These are phyloP conservation scores for Angomonas deanei DNA, from an alignment of 208 protist species.

Conservation along the genomic window DNA sequence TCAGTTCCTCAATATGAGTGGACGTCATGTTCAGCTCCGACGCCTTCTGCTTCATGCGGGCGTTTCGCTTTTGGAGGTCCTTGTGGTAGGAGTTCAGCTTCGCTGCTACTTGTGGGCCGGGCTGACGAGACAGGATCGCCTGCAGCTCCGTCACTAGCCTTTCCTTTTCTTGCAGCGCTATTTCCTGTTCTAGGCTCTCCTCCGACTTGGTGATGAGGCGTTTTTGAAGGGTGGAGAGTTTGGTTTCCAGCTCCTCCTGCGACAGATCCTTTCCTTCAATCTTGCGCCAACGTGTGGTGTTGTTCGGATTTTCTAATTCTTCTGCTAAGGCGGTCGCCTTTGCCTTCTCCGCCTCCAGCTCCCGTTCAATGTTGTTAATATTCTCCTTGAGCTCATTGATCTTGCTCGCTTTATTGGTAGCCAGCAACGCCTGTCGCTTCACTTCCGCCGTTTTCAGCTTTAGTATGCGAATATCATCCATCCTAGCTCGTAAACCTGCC, in stretches of 20 bases:
- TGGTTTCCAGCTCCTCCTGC: slow-evolving; percentile 91
- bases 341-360: slow-evolving; percentile 57
- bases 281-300: slow-evolving; percentile 86
- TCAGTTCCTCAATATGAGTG: slow-evolving; percentile 83
- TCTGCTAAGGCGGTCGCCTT: slow-evolving; percentile 92
- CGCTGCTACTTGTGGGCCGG: slow-evolving; percentile 92
- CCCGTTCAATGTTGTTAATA: slow-evolving; percentile 36
- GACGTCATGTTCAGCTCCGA: slow-evolving; percentile 87
- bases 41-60: slow-evolving; percentile 92
- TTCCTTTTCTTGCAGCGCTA: slow-evolving; percentile 94
- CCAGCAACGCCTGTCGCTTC: slow-evolving; percentile 65
- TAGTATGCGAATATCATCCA: slow-evolving; percentile 71
- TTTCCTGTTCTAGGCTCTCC: slow-evolving; percentile 95
- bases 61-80: slow-evolving; percentile 89
- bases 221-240: slow-evolving; percentile 94
- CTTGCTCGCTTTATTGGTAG: slow-evolving; percentile 87
- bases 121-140: slow-evolving; percentile 92
- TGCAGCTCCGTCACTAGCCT: slow-evolving; percentile 94
- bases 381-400: slow-evolving; percentile 40
- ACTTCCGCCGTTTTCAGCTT: slow-evolving; percentile 84
- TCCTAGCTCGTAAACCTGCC: slow-evolving; percentile 89
- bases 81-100: slow-evolving; percentile 93
- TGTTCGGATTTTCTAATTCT: slow-evolving; percentile 95
- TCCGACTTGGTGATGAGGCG: slow-evolving; percentile 96
- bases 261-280: slow-evolving; percentile 93